Conservation (phyloP, 2,329 filamentous ascomycete species). For the Ophiostoma triangulosporum region DNA sequence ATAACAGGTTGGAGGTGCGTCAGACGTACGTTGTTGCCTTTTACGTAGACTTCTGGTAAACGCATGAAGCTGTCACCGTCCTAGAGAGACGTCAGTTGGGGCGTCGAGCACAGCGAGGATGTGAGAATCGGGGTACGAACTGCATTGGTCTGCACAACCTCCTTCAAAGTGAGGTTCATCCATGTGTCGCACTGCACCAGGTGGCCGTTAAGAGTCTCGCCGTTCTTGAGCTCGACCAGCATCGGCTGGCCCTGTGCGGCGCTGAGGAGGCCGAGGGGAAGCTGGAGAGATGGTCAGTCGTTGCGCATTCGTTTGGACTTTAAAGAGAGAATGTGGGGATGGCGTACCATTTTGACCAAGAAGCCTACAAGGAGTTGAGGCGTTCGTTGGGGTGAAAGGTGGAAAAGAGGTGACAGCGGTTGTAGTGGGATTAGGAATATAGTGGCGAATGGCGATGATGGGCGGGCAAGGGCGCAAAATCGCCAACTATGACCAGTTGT, state of each 20-base stretch:
- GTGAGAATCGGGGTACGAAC: conserved; percentile 27
- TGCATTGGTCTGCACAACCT: conserved; percentile 91
- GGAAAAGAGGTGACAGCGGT: not conserved
- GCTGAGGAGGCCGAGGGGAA: conserved; percentile 73
- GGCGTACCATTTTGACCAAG: conserved; percentile 9
- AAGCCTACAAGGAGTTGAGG: conserved; percentile 1
- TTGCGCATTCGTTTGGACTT: not conserved
- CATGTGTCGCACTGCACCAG: conserved; percentile 95
- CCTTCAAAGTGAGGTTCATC: conserved; percentile 98
- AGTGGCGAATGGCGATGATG: not conserved
- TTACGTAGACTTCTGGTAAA: conserved; percentile 86
- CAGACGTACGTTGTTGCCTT: conserved; percentile 80
- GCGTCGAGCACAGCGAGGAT: no score
- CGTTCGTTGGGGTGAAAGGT: conserved; percentile 4
- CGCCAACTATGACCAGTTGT: not conserved
- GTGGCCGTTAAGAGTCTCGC: conserved; percentile 93
- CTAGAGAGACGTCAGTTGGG: conserved; percentile 23
- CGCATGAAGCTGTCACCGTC: conserved; percentile 91
- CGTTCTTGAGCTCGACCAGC: conserved; percentile 94
- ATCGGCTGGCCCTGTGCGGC: conserved; percentile 96
- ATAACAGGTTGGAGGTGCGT: not conserved
- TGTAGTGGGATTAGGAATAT: not conserved
- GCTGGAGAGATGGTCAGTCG: conserved; percentile 27
- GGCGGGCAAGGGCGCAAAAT: conserved; percentile 1
- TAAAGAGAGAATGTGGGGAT: not conserved